phyloP scores from a whole-genome alignment of 2,329 filamentous ascomycete genomes.

The Venturiaceae sp. region DNA sequence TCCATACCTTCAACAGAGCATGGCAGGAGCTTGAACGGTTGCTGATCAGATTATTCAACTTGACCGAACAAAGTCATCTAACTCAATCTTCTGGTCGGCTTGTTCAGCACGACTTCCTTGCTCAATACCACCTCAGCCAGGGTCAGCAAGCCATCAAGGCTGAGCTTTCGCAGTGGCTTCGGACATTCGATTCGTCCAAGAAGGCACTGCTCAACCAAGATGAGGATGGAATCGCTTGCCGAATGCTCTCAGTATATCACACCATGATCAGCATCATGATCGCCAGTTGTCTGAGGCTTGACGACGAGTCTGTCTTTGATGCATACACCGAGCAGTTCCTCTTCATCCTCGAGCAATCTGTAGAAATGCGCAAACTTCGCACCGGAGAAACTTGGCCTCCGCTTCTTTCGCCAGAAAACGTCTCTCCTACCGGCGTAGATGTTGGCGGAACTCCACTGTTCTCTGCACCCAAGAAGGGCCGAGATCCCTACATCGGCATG shows the following conservation, averaged over 20 bases:
- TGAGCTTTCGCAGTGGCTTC: background rate
- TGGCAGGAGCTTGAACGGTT: too few relatives aligned
- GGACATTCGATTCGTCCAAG: background rate
- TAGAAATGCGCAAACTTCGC: background rate
- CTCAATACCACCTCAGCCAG: too few relatives aligned
- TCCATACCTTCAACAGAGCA: too few relatives aligned
- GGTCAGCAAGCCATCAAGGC: too few relatives aligned
- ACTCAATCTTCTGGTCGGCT: too few relatives aligned
- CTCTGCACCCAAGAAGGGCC: background rate
- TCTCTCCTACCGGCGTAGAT: background rate
- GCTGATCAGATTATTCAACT: too few relatives aligned
- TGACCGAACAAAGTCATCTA: too few relatives aligned
- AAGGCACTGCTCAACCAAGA: background rate
- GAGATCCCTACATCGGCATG: constrained; percentile 12
- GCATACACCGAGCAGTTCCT: background rate
- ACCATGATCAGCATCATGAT: too few relatives aligned
- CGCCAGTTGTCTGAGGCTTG: too few relatives aligned
- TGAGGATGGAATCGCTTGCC: background rate
- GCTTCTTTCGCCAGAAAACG: background rate
- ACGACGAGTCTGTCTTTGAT: too few relatives aligned
- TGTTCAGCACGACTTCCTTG: too few relatives aligned
- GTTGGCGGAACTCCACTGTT: background rate
- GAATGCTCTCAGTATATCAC: background rate
- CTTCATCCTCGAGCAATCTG: background rate
- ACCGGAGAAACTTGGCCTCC: background rate